Evolutionary conservation across 208 protist genomes (phyloP).

Genomic region (Trypanosoma cruzi): DNA sequence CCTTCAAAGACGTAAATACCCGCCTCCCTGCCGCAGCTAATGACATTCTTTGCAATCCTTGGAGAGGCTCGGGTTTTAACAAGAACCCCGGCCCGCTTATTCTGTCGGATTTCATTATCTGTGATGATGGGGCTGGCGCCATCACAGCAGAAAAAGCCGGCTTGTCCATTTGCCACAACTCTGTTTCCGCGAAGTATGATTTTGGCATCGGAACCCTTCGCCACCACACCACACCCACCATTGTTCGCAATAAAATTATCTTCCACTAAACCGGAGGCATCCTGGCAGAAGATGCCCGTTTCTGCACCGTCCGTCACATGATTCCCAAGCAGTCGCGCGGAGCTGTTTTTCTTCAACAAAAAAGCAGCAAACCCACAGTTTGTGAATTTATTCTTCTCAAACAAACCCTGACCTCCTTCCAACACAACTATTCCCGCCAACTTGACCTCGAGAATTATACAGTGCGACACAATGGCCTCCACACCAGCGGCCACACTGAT

Average conservation of each 20-base stretch:
- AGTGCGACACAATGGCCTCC: slow-evolving; percentile 73
- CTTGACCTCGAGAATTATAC: slow-evolving; percentile 77
- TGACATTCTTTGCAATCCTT: slow-evolving; percentile 71
- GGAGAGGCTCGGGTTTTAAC: slow-evolving; percentile 75
- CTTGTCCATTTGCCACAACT: slow-evolving; percentile 70
- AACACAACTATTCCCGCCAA: slow-evolving; percentile 71
- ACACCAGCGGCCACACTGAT: slow-evolving; percentile 45
- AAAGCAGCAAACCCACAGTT: slow-evolving; percentile 85
- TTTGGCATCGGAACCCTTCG: slow-evolving; percentile 51
- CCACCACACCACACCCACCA: slow-evolving; percentile 79
- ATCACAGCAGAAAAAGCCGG: slow-evolving; percentile 86
- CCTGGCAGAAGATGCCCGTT: slow-evolving; percentile 88
- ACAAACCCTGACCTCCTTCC: slow-evolving; percentile 63
- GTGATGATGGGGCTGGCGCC: slow-evolving; percentile 58
- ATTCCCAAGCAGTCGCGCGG: slow-evolving; percentile 60
- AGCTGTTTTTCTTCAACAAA: slow-evolving; percentile 63
- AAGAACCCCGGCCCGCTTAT: slow-evolving; percentile 80
- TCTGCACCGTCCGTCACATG: slow-evolving; percentile 67
- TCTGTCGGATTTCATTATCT: slow-evolving; percentile 77
- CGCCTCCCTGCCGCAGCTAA: slow-evolving; percentile 79
- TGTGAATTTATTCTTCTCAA: slow-evolving; percentile 74
- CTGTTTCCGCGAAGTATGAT: slow-evolving; percentile 73
- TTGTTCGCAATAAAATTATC: slow-evolving; percentile 83
- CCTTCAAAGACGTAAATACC: slow-evolving; percentile 89
- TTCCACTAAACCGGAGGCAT: slow-evolving; percentile 71